Evolutionary conservation across 305 asterid genomes (phyloP).

Genomic region (Solanum chacoense): DNA sequence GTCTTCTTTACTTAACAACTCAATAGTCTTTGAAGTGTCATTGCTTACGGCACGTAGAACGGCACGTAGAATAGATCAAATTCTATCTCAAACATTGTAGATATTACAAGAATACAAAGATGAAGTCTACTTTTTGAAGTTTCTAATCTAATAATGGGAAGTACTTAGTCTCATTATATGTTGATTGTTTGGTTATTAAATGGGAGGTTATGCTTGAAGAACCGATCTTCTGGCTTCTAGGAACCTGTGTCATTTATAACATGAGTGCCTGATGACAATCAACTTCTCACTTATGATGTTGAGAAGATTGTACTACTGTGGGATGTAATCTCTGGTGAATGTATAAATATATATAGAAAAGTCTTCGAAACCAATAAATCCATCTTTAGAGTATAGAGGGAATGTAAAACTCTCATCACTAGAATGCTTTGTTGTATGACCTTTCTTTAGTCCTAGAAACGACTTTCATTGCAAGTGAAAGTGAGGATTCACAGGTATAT

Average conservation of each 20-base stretch:
- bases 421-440: background rate
- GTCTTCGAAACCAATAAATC: background rate
- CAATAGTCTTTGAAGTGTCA: background rate
- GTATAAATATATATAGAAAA: background rate
- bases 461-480: background rate
- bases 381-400: background rate
- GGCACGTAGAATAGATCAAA: background rate
- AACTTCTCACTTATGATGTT: background rate
- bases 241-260: background rate
- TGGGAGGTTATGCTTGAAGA: background rate
- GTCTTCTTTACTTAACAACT: background rate
- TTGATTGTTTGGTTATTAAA: background rate
- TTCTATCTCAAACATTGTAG: background rate
- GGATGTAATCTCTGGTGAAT: background rate
- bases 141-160: background rate
- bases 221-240: background rate
- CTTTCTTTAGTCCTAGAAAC: background rate
- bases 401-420: background rate
- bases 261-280: background rate
- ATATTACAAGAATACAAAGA: background rate
- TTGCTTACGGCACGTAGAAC: too few species aligned
- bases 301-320: background rate
- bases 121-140: background rate
- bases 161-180: background rate
- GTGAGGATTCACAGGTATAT: background rate